These are phyloP conservation scores for Paragyromitra xinjiangensis DNA, from an alignment of 495 filamentous ascomycete species.

Conservation along the genomic window DNA sequence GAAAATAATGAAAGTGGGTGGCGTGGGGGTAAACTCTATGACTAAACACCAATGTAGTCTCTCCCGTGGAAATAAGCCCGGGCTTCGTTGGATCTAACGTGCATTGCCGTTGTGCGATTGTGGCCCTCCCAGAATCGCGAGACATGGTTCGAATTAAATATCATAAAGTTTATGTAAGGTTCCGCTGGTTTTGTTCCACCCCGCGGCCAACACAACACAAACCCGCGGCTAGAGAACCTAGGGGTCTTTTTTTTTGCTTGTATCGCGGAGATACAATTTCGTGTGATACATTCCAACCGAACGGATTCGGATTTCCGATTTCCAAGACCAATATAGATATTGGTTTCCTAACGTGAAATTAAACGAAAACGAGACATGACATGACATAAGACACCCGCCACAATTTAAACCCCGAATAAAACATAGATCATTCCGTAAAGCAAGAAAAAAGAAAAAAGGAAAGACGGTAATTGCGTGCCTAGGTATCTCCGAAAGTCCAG, in stretches of 20 bases:
- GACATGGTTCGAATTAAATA: not conserved
- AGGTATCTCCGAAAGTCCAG: conserved; percentile 22
- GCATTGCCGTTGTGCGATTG: not conserved
- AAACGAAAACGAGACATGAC: not conserved
- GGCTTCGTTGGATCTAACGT: not conserved
- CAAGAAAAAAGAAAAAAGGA: not conserved
- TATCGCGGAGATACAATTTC: too few species aligned
- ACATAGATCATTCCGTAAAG: not conserved
- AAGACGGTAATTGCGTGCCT: conserved; percentile 1
- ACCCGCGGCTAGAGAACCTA: too few species aligned
- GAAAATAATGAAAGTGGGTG: not conserved
- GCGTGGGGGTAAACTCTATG: not conserved
- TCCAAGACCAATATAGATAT: not conserved
- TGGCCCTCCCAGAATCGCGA: conserved; percentile 1
- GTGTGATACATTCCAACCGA: too few species aligned
- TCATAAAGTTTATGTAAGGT: too few species aligned
- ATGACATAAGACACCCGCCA: not conserved
- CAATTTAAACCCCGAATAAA: not conserved
- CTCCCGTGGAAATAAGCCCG: conserved; percentile 15
- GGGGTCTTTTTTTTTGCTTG: not conserved
- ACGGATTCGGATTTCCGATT: too few species aligned
- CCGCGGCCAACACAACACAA: too few species aligned
- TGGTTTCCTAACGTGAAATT: not conserved
- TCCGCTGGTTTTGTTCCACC: too few species aligned
- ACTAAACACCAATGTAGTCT: conserved; percentile 5